These are phyloP conservation scores for Flueggea neowawraea DNA, from an alignment of 441 rosid species.

Conservation along the genomic window DNA sequence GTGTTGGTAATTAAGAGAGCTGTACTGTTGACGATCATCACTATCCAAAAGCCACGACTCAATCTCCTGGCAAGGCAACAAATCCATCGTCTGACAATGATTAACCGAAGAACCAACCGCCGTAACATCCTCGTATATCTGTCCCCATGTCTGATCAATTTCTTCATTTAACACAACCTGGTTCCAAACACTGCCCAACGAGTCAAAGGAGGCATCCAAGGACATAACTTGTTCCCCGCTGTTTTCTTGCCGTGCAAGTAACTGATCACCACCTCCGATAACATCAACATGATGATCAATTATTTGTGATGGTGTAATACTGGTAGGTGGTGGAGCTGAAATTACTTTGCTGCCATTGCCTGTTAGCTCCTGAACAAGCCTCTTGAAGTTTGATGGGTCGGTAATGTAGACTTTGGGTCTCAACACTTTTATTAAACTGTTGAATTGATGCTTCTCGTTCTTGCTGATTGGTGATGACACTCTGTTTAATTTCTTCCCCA, in stretches of 20 bases:
- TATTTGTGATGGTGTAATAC: background rate
- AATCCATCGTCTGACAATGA: background rate
- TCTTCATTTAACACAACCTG: background rate
- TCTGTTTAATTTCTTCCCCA: too few relatives aligned
- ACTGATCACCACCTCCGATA: background rate
- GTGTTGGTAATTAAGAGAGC: too few relatives aligned
- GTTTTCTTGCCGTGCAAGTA: background rate
- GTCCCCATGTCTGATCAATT: slow-evolving; percentile 6
- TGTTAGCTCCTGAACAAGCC: too few relatives aligned
- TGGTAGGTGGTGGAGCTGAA: background rate
- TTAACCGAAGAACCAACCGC: background rate
- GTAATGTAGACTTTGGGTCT: too few relatives aligned
- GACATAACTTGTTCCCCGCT: too few relatives aligned
- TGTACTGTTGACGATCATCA: background rate
- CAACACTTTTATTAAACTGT: too few relatives aligned
- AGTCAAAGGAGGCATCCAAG: background rate
- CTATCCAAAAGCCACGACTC: slow-evolving; percentile 9
- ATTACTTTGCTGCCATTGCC: too few relatives aligned
- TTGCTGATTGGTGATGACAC: too few relatives aligned
- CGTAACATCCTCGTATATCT: slow-evolving; percentile 3
- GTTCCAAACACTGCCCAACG: background rate
- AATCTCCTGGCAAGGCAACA: background rate
- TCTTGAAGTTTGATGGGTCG: too few relatives aligned
- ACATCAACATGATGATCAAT: background rate
- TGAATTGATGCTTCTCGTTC: too few relatives aligned